Base-by-base conservation (phyloP, 1,284 basidiomycete species). In the Puccinia polysora region DNA sequence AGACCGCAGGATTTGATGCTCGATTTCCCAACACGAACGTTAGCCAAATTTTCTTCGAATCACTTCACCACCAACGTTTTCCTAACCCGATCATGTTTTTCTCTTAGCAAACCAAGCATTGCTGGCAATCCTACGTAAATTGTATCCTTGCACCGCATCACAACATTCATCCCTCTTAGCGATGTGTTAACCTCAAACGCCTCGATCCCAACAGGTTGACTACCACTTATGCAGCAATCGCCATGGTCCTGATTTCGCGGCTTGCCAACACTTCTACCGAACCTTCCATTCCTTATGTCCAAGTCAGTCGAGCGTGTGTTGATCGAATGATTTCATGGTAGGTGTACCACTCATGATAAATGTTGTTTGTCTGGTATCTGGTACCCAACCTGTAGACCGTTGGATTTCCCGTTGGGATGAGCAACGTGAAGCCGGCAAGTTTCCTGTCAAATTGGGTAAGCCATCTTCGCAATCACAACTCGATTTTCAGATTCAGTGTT, bases 201-300 rank as follows among this genome's bases (percentile, higher is more conserved):
- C 23, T 40, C 36, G 2, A 20, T 25, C 38, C 34, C 2, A 50
- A 6, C 23, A 75, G 50, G 72, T 75, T 68, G 80, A 98, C 83
- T 96, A 95, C 85, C 91, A 91, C 88, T 96, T 95, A 83, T 99
- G 96, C 81, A 84, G 97, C 78, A 84, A 90, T 79, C 93, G 92
- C 78, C 97, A 97, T 84, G 96, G 96, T 76, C 95, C 98, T 79
- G 96, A 98, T 74, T 97, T 88, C 81, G 87, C 88, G 25, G 93
- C 96, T 8, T 98, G 96, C 89, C 93, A 95, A 84, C 93, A 97
- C 83, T 99, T 99, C 88, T 91, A 89, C 84, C 87, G 88, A 80
- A 90, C 91, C 43, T 99, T 92, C 85, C 86, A 91, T 84, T 93
- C 94, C 65, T 87, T 98, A 75, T 99, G 96, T 84, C 96, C 96